Percentiles rank a stretch among this genome's conserved stretches.
phyloP scores from a whole-genome alignment of 1,284 basidiomycete genomes.

The Cutaneotrichosporon daszewskae region DNA sequence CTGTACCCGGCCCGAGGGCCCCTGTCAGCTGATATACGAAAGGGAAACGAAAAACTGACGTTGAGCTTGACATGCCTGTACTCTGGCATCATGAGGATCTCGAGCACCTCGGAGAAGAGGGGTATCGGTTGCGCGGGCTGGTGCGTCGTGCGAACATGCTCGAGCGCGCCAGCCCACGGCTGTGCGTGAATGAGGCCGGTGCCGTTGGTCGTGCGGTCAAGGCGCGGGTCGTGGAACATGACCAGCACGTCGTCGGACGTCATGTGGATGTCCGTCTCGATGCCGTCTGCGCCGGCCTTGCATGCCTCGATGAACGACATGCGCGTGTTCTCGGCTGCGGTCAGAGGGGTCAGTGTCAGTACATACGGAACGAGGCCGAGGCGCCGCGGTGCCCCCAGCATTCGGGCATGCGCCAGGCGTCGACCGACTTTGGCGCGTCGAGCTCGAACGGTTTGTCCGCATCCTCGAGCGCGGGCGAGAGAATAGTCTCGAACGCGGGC shows the following conservation, averaged over 20 bases:
- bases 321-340: constrained; percentile 80
- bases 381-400: constrained; percentile 95
- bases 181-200: constrained; percentile 52
- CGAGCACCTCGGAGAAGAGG: constrained; percentile 75
- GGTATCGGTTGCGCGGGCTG: constrained; percentile 80
- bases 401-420: constrained; percentile 50
- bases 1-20: constrained; percentile 54
- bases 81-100: constrained; percentile 63
- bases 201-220: constrained; percentile 55
- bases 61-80: constrained; percentile 73
- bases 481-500: constrained; percentile 23
- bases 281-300: constrained; percentile 85
- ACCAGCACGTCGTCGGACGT: constrained; percentile 82
- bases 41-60: constrained; percentile 68
- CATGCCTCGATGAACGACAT: constrained; percentile 90
- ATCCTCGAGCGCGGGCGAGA: constrained; percentile 25
- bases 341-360: neutral
- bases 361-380: constrained; percentile 64
- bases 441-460: constrained; percentile 18
- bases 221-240: constrained; percentile 88
- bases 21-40: constrained; percentile 57
- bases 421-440: constrained; percentile 9
- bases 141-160: constrained; percentile 71
- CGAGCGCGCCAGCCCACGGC: constrained; percentile 48
- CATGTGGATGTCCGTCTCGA: constrained; percentile 96